Evolutionary conservation across 2,329 filamentous ascomycete species (phyloP), one percentile per base, ranked within the genome.

Genomic region (Colletotrichum cuscutae): DNA sequence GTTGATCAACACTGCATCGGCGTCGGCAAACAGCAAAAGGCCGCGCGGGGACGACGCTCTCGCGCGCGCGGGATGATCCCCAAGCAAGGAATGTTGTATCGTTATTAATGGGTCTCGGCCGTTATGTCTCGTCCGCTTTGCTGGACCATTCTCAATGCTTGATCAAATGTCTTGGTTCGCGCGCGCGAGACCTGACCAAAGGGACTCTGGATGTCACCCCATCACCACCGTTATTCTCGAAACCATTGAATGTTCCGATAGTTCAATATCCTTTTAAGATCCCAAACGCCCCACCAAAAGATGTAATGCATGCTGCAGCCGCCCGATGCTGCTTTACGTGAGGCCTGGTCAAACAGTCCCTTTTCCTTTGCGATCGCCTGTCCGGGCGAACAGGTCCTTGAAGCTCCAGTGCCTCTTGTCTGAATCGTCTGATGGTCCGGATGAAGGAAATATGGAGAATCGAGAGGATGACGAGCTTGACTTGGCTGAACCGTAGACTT

Each of bases 401-500:
- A 75, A 24, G 65, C 68, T 67, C 74, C 72, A 65, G n/a, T 57
- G 37, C 15, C 22, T 59, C 30, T 37, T 72, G 11, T 68, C 68
- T 13, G 62, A 15, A 15, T 62, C 65, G 26, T 58, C 69, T 11
- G 71, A 32, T 15, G 66, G n/a, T 3, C 26, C 30, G 6, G 68
- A 65, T 1, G 71, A 32, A 15, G 37, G 56, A 12, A 73, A 59
- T 8, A 52, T 54, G 13, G 68, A 58, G 35, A 72, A 71, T 9
- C 37, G 37, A 12, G 57, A 65, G 12, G 28, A 22, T 2, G 60
- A 65, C 8, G 62, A 67, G 12, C 35, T 54, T 13, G 74, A 49
- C 11, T 71, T 74, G 9, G 64, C 52, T 7, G 76, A 66, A 6
- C 77, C 77, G 49, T 77, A 77, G 19, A 77, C 76, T 32, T 79